Evolutionary conservation across 1,284 basidiomycete species (phyloP).

Genomic region (Hymenochaete sp.): DNA sequence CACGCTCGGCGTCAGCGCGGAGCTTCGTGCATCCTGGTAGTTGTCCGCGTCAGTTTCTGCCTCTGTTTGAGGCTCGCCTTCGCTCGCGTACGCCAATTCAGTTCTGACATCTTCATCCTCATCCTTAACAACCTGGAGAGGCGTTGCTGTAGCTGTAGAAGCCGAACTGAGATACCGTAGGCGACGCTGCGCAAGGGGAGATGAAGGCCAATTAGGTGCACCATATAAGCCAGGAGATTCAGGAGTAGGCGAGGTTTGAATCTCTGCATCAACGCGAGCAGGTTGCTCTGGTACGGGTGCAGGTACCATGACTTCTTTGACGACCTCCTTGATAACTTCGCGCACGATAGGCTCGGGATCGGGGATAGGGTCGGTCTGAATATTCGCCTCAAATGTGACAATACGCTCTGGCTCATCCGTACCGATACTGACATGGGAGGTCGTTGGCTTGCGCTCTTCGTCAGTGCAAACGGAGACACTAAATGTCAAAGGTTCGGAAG

Average conservation of each 20-base stretch:
- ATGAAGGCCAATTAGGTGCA: constrained; percentile 41
- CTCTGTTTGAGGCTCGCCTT: constrained; percentile 44
- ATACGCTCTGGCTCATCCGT: constrained; percentile 26
- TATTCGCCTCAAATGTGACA: constrained; percentile 11
- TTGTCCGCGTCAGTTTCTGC: constrained; percentile 65
- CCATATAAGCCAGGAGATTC: constrained; percentile 29
- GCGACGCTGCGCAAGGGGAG: constrained; percentile 20
- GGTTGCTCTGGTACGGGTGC: constrained; percentile 14
- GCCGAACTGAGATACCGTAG: constrained; percentile 39
- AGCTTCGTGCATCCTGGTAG: constrained; percentile 76
- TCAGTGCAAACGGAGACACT: constrained; percentile 1
- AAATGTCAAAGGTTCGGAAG: constrained; percentile 30
- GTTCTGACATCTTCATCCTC: constrained; percentile 32
- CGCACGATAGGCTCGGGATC: constrained; percentile 23
- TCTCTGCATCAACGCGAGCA: constrained; percentile 17
- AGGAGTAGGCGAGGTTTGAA: constrained; percentile 17
- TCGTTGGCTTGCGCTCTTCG: constrained; percentile 18
- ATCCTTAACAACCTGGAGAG: constrained; percentile 23
- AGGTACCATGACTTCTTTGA: constrained; percentile 16
- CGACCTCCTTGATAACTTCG: constrained; percentile 32
- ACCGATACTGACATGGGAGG: constrained; percentile 20
- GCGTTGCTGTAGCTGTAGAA: constrained; percentile 35
- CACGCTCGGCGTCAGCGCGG: constrained; percentile 53
- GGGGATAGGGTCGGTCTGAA: constrained; percentile 22
- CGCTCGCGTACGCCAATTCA: constrained; percentile 48